Evolutionary conservation across 2,329 filamentous ascomycete genomes (phyloP), one percentile per base, ranked within the genome.

Genomic region (Lachnellula subtilissima): DNA sequence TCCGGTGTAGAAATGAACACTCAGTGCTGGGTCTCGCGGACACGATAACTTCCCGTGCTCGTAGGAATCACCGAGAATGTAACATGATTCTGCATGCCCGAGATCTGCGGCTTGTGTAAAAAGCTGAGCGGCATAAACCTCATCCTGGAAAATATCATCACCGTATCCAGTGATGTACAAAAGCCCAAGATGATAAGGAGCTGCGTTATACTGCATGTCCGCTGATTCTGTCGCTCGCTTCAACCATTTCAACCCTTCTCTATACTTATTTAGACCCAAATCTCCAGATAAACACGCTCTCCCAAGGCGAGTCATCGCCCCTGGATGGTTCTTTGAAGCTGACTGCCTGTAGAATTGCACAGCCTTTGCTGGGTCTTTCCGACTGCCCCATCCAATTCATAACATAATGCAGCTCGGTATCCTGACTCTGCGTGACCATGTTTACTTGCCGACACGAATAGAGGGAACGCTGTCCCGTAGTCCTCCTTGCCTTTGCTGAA

Each of bases 301-400:
- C 42, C 91, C 93, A 52, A 99, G 82, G 55, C 94, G 87, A 53
- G 91, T 89, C 82, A 97, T 96, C 50, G 94, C 93, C 50, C 94
- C 94, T 0, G 94, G 94, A 67, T 99, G 94, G 58, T 91, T 89
- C 73, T 97, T 97, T 6, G 92, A 89, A 2, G 94, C 92, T 9
- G 92, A 89, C 60, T 88, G 87, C 53, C 93, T 87, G 69, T 96
- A 88, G 71, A 94, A 99, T 70, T 97, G 92, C 1, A 95, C 89
- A 45, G 94, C 93, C 74, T 97, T 97, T 50, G 88, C 84, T 55
- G 89, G 88, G 67, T 97, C 91, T 67, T 91, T 91, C 55, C 91
- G 86, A 67, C 88, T 95, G 42, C 94, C 94, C 94, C 94, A 99
- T 60, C 92, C 94, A 73, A 97, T 72, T 99, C 94, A 75, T 97